Percentiles rank a stretch among this genome's conserved stretches.
Evolutionary conservation across 2,329 filamentous ascomycete species (phyloP).

Genomic region (Cercospora janseana): DNA sequence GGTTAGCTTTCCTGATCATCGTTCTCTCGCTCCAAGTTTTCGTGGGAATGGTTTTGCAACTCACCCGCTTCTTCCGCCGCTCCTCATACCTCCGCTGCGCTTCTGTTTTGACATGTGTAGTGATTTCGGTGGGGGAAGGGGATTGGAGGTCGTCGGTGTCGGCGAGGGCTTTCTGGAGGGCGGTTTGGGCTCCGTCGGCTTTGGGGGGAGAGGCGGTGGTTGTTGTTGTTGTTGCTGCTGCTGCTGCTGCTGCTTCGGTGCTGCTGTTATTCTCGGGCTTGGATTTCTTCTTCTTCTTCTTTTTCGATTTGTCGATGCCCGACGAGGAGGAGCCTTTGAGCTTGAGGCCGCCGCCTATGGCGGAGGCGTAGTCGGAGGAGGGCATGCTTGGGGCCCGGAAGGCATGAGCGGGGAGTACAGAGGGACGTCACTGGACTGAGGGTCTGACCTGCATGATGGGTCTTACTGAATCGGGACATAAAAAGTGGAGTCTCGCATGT

Average conservation of each 20-base stretch:
- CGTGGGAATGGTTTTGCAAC: slow-evolving; percentile 37
- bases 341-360: slow-evolving; percentile 72
- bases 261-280: too few species aligned
- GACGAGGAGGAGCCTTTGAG: slow-evolving; percentile 71
- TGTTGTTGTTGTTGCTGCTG: slow-evolving; percentile 25
- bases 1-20: not conserved
- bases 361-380: slow-evolving; percentile 69
- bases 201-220: slow-evolving; percentile 31
- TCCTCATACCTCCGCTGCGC: slow-evolving; percentile 81
- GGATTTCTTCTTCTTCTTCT: slow-evolving; percentile 45
- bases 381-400: slow-evolving; percentile 59
- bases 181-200: slow-evolving; percentile 32
- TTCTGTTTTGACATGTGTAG: slow-evolving; percentile 66
- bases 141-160: slow-evolving; percentile 34
- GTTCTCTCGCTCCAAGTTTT: not conserved
- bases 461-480: too few species aligned
- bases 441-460: too few species aligned
- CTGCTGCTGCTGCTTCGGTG: slow-evolving; percentile 24
- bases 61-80: slow-evolving; percentile 72
- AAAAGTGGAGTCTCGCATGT: too few species aligned
- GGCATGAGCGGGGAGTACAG: too few species aligned
- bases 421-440: too few species aligned
- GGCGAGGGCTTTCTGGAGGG: slow-evolving; percentile 35
- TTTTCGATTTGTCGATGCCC: slow-evolving; percentile 65
- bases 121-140: slow-evolving; percentile 31